Conservation (phyloP, 2,329 filamentous ascomycete genomes). For the Ustulina deusta region DNA sequence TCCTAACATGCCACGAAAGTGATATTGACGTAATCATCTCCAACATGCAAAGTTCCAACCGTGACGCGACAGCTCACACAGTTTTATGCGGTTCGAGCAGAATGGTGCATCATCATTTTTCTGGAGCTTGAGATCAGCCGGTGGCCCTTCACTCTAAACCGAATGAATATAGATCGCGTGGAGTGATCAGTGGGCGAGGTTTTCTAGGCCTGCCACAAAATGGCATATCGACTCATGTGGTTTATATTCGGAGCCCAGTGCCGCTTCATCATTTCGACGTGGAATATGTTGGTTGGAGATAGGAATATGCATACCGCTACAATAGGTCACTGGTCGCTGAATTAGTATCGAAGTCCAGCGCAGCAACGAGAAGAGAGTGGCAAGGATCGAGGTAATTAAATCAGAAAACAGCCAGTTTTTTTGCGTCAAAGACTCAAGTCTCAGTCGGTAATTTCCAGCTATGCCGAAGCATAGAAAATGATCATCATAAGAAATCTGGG, state of each 20-base stretch:
- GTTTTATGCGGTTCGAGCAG: not conserved
- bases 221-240: conserved; percentile 86
- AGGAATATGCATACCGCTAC: conserved; percentile 49
- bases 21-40: not conserved
- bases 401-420: conserved; percentile 87
- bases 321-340: conserved; percentile 35
- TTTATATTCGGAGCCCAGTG: conserved; percentile 90
- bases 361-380: not conserved
- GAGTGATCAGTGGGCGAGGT: conserved; percentile 93
- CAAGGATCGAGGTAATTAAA: conserved; percentile 45
- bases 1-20: not conserved
- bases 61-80: not conserved
- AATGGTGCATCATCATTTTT: not conserved
- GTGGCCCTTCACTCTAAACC: not conserved
- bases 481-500: conserved; percentile 67
- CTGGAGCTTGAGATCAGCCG: conserved; percentile 27
- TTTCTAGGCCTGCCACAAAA: conserved; percentile 99
- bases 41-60: not conserved
- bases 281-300: conserved; percentile 35
- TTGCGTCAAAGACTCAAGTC: conserved; percentile 79
- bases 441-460: conserved; percentile 99
- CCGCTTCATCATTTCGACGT: conserved; percentile 80
- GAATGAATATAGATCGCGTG: conserved; percentile 21
- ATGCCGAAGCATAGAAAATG: conserved; percentile 74
- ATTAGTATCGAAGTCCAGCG: conserved; percentile 42